Evolutionary conservation across 2,329 filamentous ascomycete genomes (phyloP), one percentile per base, ranked within the genome.

Genomic region (Beauveria sp.): DNA sequence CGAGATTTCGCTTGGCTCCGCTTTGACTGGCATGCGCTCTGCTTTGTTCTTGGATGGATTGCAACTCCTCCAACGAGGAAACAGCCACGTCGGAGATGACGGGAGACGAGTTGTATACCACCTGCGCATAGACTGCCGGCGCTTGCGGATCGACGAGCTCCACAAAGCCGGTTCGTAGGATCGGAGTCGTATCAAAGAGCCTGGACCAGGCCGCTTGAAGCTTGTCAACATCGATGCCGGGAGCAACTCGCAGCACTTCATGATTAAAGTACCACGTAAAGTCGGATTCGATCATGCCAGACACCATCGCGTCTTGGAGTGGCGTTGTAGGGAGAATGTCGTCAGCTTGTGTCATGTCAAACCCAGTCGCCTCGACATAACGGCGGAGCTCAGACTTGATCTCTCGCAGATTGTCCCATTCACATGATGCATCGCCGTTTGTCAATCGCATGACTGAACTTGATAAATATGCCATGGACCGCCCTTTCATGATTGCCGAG

Each of bases 201-300:
- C 70, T 70, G 6, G 72, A 70, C 83, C 90, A 91, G 0, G 91
- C 88, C 1, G 69, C 56, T 42, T 80, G 77, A 1, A 96, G 77
- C 51, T 68, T 79, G 0, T 74, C 65, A 0, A 87, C 43, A 66
- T 96, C 80, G 1, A 87, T 77, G 0, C 75, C 71, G 0, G 76
- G 65, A 0, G 74, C 69, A 2, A 97, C 66, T 65, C 86, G 81
- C 24, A 96, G 76, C 2, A 93, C 74, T 67, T 96, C 90, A 62
- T 95, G 87, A 65, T 96, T 96, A 77, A 91, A 96, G 70, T 98
- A 98, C 65, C 86, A 83, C 12, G 79, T 76, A 67, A 89, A 93
- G 3, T 84, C 79, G 0, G 91, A 95, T 18, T 84, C 79, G 0
- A 91, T 66, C 89, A 96, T 96, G 64, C 91, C 89, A 0, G 87